phyloP scores from a whole-genome alignment of 768 basidiomycete genomes.

The Suillus americanus region DNA sequence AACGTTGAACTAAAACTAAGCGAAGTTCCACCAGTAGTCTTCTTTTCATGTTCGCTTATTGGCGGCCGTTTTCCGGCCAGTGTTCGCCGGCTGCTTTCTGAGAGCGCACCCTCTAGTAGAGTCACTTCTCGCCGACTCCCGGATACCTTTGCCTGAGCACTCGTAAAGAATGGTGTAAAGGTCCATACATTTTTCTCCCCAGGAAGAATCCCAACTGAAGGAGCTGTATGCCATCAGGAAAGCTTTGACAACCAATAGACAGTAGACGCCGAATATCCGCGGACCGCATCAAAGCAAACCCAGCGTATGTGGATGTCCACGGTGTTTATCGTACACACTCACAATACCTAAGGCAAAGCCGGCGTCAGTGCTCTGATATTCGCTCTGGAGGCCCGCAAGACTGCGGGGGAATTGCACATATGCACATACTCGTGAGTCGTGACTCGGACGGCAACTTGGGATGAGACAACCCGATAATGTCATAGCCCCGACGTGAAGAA shows the following conservation, averaged over 20 bases:
- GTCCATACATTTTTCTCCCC: constrained; percentile 89
- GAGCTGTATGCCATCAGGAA: constrained; percentile 45
- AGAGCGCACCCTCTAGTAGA: neutral
- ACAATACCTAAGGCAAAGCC: constrained; percentile 52
- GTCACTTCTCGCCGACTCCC: neutral
- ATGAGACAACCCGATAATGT: constrained; percentile 49
- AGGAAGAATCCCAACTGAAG: constrained; percentile 76
- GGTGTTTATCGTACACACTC: neutral
- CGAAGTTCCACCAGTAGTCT: neutral
- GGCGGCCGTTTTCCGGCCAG: neutral
- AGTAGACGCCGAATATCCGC: constrained; percentile 53
- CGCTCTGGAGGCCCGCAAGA: constrained; percentile 66
- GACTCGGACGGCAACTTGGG: too few species aligned
- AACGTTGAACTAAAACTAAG: neutral
- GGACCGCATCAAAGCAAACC: constrained; percentile 78
- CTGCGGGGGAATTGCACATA: constrained; percentile 62
- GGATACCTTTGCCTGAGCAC: constrained; percentile 66
- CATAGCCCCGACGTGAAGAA: constrained; percentile 79
- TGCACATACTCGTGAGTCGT: constrained; percentile 52
- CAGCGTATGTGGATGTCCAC: constrained; percentile 45
- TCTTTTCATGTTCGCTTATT: neutral
- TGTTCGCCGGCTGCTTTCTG: neutral
- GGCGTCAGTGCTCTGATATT: constrained; percentile 74
- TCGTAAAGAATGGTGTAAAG: constrained; percentile 81
- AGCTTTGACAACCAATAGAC: constrained; percentile 33